Evolutionary conservation across 2,329 filamentous ascomycete species (phyloP).

Genomic region (Sclerotinia borealis): DNA sequence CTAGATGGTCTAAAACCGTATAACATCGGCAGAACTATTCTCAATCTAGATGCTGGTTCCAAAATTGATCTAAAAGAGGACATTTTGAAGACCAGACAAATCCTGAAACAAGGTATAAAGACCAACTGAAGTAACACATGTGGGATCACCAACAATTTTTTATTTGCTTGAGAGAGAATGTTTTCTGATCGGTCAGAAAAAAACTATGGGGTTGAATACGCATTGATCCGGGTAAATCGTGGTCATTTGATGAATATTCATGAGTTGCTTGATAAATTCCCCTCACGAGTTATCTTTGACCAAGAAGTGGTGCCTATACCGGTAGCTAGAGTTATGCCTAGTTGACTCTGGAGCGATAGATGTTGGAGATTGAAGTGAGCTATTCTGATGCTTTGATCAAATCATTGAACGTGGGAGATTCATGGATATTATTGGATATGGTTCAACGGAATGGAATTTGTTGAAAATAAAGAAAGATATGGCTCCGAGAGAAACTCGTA

Average conservation of each 20-base stretch:
- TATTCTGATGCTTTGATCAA: neutral
- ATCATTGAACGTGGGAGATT: neutral
- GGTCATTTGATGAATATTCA: neutral
- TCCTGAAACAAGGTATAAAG: neutral
- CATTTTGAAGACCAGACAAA: neutral
- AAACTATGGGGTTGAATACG: neutral
- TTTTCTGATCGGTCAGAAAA: constrained; percentile 5
- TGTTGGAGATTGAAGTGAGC: neutral
- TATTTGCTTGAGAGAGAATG: neutral
- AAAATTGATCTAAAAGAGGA: neutral
- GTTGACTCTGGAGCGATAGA: neutral
- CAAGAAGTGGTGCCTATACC: neutral
- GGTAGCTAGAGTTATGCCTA: neutral
- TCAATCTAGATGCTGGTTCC: neutral
- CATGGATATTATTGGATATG: neutral
- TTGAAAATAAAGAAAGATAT: neutral
- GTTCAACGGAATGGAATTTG: neutral
- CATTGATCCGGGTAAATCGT: neutral
- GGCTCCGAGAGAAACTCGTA: neutral
- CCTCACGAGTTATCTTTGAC: neutral
- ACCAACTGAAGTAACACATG: neutral
- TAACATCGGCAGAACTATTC: neutral
- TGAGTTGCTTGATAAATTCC: neutral
- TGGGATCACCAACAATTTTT: neutral
- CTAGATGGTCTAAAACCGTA: neutral